Percentiles rank a stretch among this genome's conserved stretches.
Evolutionary conservation across 2,329 filamentous ascomycete species (phyloP).

Genomic region (Epichloe elymi): DNA sequence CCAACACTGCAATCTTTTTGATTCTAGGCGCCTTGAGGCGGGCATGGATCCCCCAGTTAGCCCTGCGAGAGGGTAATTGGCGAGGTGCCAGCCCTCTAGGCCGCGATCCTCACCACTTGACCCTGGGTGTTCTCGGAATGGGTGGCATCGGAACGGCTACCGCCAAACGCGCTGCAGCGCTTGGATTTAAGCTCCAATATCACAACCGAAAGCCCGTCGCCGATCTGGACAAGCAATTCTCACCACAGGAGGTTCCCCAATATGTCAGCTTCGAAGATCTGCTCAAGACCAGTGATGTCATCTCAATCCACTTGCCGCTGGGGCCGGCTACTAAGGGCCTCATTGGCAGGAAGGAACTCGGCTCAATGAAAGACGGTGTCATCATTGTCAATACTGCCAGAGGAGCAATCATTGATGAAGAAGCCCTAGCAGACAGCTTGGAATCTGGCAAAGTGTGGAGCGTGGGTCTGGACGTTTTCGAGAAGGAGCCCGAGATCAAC

Average conservation of each 20-base stretch:
- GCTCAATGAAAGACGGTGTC: slow-evolving; percentile 40
- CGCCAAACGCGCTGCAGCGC: slow-evolving; percentile 34
- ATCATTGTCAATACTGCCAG: slow-evolving; percentile 45
- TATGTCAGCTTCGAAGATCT: slow-evolving; percentile 43
- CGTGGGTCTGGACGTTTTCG: slow-evolving; percentile 43
- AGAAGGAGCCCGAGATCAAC: slow-evolving; percentile 47
- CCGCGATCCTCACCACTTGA: slow-evolving; percentile 56
- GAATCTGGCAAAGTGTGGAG: slow-evolving; percentile 40
- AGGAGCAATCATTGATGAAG: slow-evolving; percentile 43
- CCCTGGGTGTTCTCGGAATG: slow-evolving; percentile 44
- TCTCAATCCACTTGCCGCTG: slow-evolving; percentile 40
- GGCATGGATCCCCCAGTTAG: slow-evolving; percentile 45
- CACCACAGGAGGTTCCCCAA: background rate
- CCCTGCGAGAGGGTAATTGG: slow-evolving; percentile 47
- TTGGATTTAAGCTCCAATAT: slow-evolving; percentile 46
- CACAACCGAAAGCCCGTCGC: slow-evolving; percentile 35
- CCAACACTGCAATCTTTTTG: slow-evolving; percentile 57
- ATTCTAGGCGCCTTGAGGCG: slow-evolving; percentile 56
- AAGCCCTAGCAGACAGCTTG: slow-evolving; percentile 37
- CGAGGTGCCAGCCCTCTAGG: slow-evolving; percentile 36
- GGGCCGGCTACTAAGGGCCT: slow-evolving; percentile 37
- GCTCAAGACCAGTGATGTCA: slow-evolving; percentile 37
- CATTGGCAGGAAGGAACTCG: slow-evolving; percentile 35
- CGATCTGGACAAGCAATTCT: slow-evolving; percentile 28
- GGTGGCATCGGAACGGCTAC: slow-evolving; percentile 42